These are phyloP conservation scores for Trametes gibbosa DNA, from an alignment of 768 basidiomycete genomes.

Conservation along the genomic window DNA sequence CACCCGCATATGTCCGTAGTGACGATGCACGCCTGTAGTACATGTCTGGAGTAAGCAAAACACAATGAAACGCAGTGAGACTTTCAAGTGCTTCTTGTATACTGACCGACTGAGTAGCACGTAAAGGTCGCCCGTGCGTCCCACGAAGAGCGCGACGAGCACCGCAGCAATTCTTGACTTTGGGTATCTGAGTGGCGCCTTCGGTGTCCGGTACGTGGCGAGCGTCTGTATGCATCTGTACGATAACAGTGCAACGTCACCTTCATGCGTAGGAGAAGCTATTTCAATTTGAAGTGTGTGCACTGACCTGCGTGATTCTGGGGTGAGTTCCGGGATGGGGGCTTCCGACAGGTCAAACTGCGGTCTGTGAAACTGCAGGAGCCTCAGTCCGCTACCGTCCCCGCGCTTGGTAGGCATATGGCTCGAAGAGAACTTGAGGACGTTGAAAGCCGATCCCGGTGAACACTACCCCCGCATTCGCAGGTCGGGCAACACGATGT, in stretches of 20 bases:
- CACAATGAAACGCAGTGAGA: background rate
- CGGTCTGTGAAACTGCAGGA: constrained; percentile 49
- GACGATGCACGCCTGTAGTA: constrained; percentile 78
- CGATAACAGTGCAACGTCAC: background rate
- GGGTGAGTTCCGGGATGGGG: constrained; percentile 46
- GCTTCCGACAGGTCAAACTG: constrained; percentile 34
- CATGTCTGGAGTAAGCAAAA: background rate
- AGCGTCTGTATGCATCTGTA: constrained; percentile 58
- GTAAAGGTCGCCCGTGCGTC: constrained; percentile 78
- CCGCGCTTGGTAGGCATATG: constrained; percentile 4
- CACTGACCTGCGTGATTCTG: constrained; percentile 36
- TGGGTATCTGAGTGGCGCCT: constrained; percentile 41
- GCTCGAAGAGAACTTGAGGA: too few species aligned
- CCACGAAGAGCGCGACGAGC: constrained; percentile 82
- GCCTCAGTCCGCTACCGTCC: constrained; percentile 29
- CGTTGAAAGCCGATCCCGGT: too few species aligned
- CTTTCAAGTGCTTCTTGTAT: background rate
- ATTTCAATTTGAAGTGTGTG: background rate
- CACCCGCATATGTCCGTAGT: constrained; percentile 77
- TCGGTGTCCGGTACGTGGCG: constrained; percentile 45
- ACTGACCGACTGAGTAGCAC: constrained; percentile 80
- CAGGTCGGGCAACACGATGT: too few species aligned
- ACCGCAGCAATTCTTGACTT: constrained; percentile 68
- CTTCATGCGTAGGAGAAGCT: background rate
- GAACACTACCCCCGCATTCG: too few species aligned